Evolutionary conservation across 129 eudicot genomes (phyloP), one percentile per base, ranked within the genome.

Genomic region (Helichrysum umbraculigerum): DNA sequence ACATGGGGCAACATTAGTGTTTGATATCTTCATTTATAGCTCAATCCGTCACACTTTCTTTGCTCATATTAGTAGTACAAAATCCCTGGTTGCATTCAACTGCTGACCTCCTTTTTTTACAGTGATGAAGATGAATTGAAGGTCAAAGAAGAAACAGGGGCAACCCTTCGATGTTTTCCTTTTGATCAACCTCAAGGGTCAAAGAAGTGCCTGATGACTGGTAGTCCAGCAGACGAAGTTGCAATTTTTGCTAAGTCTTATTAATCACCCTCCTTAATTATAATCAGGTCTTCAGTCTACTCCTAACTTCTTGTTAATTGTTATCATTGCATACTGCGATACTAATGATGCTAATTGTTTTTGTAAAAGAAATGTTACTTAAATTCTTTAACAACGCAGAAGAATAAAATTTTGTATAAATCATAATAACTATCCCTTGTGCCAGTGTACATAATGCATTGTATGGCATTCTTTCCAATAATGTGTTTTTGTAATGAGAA

Each of bases 171-270:
- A 75, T 91, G 97, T 66, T 89, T 84, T 80, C 98, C 98, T 28
- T 91, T 94, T 33, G 96, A 91, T 39, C 98, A 94, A 83, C 96
- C 98, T 33, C 72, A 79, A 35, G 96, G 88, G 59, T 56, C 76
- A 20, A 88, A 85, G 39, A 87, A 67, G 63, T 94, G 98, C 82
- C 83, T 89, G 80, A 87, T 91, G 93, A 94, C 90, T 4, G 96
- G 98, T 52, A 80, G 66, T 61, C 82, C 90, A 51, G 96, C 97
- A 8, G 90, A 85, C 8, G 98, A 94, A 86, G 97, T 94, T 65
- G 96, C 97, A 32, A 91, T 88, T 66, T 93, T 94, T 65, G 98
- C 98, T 57, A 94, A 94, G 85, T 94, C 97, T 39, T 94, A 91
- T 76, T 90, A 82, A 82, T 74, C 74, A 19, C 54, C 19, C n/a